phyloP scores from a whole-genome alignment of 2,329 filamentous ascomycete genomes.

The Calonectria naviculata region DNA sequence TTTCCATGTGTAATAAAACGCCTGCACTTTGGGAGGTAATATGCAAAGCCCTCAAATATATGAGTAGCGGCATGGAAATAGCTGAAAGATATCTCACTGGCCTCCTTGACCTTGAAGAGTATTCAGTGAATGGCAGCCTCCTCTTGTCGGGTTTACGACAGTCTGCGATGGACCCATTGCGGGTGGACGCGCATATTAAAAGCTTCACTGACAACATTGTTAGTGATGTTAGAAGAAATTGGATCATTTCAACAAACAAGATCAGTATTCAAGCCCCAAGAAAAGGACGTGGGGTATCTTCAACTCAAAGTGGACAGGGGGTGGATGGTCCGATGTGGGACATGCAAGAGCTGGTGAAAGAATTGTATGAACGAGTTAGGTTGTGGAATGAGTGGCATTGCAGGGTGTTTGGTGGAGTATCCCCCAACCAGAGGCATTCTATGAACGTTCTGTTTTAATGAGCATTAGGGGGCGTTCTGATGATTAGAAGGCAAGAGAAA shows the following conservation, averaged over 20 bases:
- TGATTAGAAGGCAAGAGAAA: not conserved
- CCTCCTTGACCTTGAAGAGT: slow-evolving; percentile 27
- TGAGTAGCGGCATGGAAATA: slow-evolving; percentile 28
- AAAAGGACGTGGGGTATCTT: slow-evolving; percentile 41
- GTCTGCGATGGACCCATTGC: not conserved
- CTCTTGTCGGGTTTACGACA: slow-evolving; percentile 37
- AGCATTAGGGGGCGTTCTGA: slow-evolving; percentile 37
- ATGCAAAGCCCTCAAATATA: slow-evolving; percentile 23
- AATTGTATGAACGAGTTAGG: slow-evolving; percentile 43
- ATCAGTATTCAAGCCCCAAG: slow-evolving; percentile 54
- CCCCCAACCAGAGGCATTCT: not conserved
- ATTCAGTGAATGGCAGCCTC: slow-evolving; percentile 24
- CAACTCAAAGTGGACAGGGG: slow-evolving; percentile 50
- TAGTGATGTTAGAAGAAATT: slow-evolving; percentile 57
- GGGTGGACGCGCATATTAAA: slow-evolving; percentile 45
- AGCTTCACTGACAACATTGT: slow-evolving; percentile 56
- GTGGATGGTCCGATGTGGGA: slow-evolving; percentile 47
- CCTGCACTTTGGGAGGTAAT: slow-evolving; percentile 33
- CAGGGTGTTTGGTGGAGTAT: slow-evolving; percentile 28
- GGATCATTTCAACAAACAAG: slow-evolving; percentile 48
- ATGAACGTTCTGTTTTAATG: slow-evolving; percentile 40
- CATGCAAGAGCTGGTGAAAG: slow-evolving; percentile 40
- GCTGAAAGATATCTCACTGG: slow-evolving; percentile 33
- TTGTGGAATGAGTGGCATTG: slow-evolving; percentile 50
- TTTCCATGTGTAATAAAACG: slow-evolving; percentile 25